Evolutionary conservation across 352 stramenopile genomes (phyloP), one percentile per base, ranked within the genome.

Genomic region (Stramenopiles sp.): DNA sequence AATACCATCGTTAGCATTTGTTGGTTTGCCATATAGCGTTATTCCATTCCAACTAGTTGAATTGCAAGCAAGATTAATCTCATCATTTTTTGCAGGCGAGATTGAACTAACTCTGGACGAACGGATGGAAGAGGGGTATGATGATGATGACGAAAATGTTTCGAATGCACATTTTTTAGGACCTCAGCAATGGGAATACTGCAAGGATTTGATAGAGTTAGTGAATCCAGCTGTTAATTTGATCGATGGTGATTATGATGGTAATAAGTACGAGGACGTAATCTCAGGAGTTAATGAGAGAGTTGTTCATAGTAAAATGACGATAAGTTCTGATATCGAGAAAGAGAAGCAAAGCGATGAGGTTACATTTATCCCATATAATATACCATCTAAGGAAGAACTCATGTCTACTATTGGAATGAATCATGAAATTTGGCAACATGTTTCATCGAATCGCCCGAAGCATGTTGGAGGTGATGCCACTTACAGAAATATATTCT

Each of bases 21-120:
- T 90, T 79, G 87, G 87, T 23, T 80, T 92, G 7, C 86, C 84
- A 7, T 84, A 90, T 76, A 83, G 74, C 43, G 83, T 92, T 31
- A 82, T 91, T 0, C 87, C 87, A 1, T 92, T 92, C 82, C 87
- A 86, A 31, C 81, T 90, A 0, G 89, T 89, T 81, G 86, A 92
- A 79, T 80, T 90, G 20, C 87, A 92, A 85, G 81, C 84, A 1
- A 82, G 86, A 74, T 86, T 84, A 30, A 74, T 89, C 20, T 80
- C 82, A 74, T 23, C 38, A 78, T 63, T 83, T 69, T 30, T 63
- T 33, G 27, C 31, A 30, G 23, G 80, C 20, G 20, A 23, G 53
- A 23, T 20, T 27, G 53, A 69, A 69, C 27, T 23, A 20, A 20
- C 53, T 27, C 20, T 69, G 53, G 20, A 20, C 53, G 27, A 23